Percentiles rank a stretch among this genome's conserved stretches.
These are phyloP conservation scores for Tetradesmus lagerheimii DNA, from an alignment of 139 green algal species.

Conservation along the genomic window DNA sequence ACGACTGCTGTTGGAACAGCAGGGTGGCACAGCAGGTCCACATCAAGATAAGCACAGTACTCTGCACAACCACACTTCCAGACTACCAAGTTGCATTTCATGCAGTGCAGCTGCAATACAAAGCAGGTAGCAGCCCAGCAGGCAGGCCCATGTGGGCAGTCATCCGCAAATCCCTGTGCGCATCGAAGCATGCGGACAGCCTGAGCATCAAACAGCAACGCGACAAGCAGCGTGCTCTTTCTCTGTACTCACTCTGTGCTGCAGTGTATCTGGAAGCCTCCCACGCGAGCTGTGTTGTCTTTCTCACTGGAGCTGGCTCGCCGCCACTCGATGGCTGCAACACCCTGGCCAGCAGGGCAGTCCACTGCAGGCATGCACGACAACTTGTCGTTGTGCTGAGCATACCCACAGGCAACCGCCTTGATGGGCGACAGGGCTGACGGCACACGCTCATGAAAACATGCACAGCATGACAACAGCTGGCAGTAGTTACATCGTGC, in stretches of 20 bases:
- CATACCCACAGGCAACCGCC: no score
- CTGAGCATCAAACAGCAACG: neutral
- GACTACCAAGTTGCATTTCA: neutral
- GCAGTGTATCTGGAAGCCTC: slow-evolving; percentile 29
- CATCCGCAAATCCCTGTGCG: neutral
- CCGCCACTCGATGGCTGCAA: slow-evolving; percentile 33
- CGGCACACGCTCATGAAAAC: no score
- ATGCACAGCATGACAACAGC: neutral
- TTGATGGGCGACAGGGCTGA: no score
- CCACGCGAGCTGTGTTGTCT: slow-evolving; percentile 20
- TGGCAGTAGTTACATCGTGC: neutral
- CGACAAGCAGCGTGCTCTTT: neutral
- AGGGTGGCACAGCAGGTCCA: no score
- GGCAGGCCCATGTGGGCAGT: neutral
- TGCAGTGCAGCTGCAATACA: neutral
- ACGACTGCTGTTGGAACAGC: no score
- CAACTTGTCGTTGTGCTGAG: no score
- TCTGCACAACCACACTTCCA: no score
- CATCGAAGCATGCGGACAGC: neutral
- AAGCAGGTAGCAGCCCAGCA: neutral
- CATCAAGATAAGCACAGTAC: no score
- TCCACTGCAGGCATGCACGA: neutral
- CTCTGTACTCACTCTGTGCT: slow-evolving; percentile 1
- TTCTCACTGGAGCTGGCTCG: neutral
- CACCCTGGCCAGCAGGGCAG: slow-evolving; percentile 19